A percentile compares a stretch with the other conserved stretches of the same genome.
phyloP scores from a whole-genome alignment of 2,329 filamentous ascomycete species.

The Lojkania enalia region DNA sequence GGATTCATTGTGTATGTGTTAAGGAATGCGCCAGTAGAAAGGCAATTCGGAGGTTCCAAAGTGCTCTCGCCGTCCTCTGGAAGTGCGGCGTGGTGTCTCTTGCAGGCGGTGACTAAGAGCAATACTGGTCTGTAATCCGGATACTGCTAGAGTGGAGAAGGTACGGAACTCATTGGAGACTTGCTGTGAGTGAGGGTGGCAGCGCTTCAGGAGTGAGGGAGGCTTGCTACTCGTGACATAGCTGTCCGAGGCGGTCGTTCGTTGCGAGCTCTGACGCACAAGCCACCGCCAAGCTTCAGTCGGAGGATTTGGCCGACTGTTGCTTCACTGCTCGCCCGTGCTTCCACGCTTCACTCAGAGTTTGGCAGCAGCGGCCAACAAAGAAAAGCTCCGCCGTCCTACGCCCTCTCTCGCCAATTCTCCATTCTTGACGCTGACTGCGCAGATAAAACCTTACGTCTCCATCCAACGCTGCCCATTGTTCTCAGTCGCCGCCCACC shows the following conservation, averaged over 20 bases:
- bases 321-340: slow-evolving; percentile 2
- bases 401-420: neutral
- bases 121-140: too few species aligned
- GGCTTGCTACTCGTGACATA: slow-evolving; percentile 4
- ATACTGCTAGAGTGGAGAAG: neutral
- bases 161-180: neutral
- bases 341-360: too few species aligned
- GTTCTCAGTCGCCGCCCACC: neutral
- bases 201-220: neutral
- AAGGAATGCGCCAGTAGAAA: too few species aligned
- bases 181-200: neutral
- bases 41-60: too few species aligned
- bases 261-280: slow-evolving; percentile 6
- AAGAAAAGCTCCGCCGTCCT: slow-evolving; percentile 8
- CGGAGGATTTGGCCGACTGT: neutral
- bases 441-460: slow-evolving; percentile 16
- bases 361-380: neutral
- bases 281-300: slow-evolving; percentile 16
- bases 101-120: neutral
- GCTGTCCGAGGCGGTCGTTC: neutral
- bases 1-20: slow-evolving; percentile 61
- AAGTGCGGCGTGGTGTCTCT: neutral
- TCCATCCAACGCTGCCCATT: neutral
- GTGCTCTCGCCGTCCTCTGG: too few species aligned
- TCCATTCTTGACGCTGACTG: slow-evolving; percentile 6